Evolutionary conservation across 192 early-diverging fungal species (phyloP).

Genomic region (Linnemannia hyalina): DNA sequence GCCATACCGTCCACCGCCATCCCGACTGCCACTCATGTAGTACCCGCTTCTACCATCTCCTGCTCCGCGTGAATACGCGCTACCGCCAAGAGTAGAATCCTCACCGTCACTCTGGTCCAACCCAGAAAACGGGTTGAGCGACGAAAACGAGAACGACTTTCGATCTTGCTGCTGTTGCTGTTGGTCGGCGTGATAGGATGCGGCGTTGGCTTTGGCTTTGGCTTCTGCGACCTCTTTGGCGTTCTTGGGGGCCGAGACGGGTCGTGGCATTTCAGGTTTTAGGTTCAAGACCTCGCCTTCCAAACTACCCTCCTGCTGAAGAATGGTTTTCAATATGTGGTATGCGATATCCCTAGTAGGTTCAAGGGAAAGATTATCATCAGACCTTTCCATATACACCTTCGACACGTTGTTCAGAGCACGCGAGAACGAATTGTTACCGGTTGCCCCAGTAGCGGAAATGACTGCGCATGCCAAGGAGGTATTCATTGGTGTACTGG

Average conservation of each 20-base stretch:
- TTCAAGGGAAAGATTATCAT: too few species aligned
- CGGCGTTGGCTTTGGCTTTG: slow-evolving; percentile 37
- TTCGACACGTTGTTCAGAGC: not conserved
- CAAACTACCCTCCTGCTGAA: not conserved
- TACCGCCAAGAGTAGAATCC: not conserved
- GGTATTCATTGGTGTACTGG: slow-evolving; percentile 67
- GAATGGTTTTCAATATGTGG: slow-evolving; percentile 37
- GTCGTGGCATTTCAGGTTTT: slow-evolving; percentile 33
- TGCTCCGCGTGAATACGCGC: too few species aligned
- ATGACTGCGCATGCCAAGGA: slow-evolving; percentile 64
- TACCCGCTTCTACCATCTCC: not conserved
- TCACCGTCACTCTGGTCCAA: not conserved
- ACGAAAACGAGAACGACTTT: slow-evolving; percentile 34
- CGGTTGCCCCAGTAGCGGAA: slow-evolving; percentile 70
- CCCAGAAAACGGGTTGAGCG: not conserved
- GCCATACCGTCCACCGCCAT: not conserved
- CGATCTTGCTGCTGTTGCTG: slow-evolving; percentile 6
- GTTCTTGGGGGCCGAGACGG: slow-evolving; percentile 27
- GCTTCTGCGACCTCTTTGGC: slow-evolving; percentile 38
- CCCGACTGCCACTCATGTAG: not conserved
- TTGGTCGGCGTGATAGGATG: not conserved
- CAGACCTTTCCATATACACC: too few species aligned
- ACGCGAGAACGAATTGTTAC: slow-evolving; percentile 3
- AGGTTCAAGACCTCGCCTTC: slow-evolving; percentile 16
- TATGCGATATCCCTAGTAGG: slow-evolving; percentile 42